Evolutionary conservation across 768 basidiomycete genomes (phyloP).

Genomic region (Leccinum disarticulatum): DNA sequence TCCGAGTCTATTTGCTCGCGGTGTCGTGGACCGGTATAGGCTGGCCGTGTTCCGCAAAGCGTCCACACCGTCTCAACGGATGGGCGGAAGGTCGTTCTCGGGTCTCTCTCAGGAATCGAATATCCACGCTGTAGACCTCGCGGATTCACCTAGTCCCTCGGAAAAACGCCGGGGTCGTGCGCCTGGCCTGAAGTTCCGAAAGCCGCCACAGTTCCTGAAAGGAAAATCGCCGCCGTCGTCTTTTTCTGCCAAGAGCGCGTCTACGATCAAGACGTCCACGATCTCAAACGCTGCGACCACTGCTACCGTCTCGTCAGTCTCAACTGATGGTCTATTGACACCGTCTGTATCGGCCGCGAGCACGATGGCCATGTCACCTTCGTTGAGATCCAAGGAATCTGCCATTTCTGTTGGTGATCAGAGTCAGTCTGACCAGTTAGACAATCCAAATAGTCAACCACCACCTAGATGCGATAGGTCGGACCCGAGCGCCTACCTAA

Average conservation of each 20-base stretch:
- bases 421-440: constrained; percentile 67
- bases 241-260: constrained; percentile 33
- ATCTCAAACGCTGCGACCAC: constrained; percentile 44
- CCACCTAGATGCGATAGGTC: no score
- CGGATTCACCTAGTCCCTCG: constrained; percentile 46
- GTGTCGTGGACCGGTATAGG: constrained; percentile 85
- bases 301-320: constrained; percentile 35
- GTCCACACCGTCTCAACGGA: constrained; percentile 58
- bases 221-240: constrained; percentile 61
- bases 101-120: constrained; percentile 59
- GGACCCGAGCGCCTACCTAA: no score
- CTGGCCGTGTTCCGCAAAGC: constrained; percentile 84
- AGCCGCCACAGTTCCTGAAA: constrained; percentile 71
- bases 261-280: constrained; percentile 38
- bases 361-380: constrained; percentile 52
- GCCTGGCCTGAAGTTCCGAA: constrained; percentile 69
- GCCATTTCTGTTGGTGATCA: constrained; percentile 69
- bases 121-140: constrained; percentile 35
- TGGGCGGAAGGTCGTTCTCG: constrained; percentile 50
- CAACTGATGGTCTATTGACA: constrained; percentile 53
- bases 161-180: constrained; percentile 67
- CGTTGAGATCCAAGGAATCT: constrained; percentile 80
- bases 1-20: constrained; percentile 84
- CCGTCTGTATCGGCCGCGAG: constrained; percentile 61
- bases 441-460: no score